A percentile compares a stretch with the other conserved stretches of the same genome.
Evolutionary conservation across 345 rosid species (phyloP).

Genomic region (Turritis glabra): DNA sequence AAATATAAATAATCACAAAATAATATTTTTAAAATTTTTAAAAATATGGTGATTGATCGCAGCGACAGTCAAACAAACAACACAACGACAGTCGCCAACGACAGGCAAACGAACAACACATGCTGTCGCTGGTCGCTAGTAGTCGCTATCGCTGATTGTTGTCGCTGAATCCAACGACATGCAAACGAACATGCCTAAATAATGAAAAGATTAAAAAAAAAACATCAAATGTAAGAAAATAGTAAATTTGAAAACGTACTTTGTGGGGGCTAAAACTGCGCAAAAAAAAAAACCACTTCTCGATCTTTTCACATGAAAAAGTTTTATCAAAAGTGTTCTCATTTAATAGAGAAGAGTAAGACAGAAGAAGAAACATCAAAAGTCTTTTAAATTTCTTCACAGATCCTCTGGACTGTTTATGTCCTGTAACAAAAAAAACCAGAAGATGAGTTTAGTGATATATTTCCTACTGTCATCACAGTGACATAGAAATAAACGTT

Average conservation of each 20-base stretch:
- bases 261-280: neutral
- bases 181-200: too few relatives aligned
- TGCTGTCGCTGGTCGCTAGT: too few relatives aligned
- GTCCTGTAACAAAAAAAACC: slow-evolving; percentile 45
- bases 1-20: too few relatives aligned
- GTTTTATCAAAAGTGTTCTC: neutral
- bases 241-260: neutral
- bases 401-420: slow-evolving; percentile 71
- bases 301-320: neutral
- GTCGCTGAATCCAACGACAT: too few relatives aligned
- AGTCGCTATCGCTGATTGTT: too few relatives aligned
- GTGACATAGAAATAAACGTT: neutral
- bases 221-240: neutral
- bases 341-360: neutral
- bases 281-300: neutral
- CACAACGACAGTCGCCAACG: too few relatives aligned
- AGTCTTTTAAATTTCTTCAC: slow-evolving; percentile 31
- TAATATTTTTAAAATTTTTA: too few relatives aligned
- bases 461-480: too few relatives aligned
- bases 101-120: too few relatives aligned
- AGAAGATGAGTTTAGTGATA: neutral
- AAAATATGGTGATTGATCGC: too few relatives aligned
- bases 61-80: too few relatives aligned
- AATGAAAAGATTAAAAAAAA: neutral
- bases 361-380: slow-evolving; percentile 4